Base-by-base conservation (phyloP, 2,329 filamentous ascomycete species). In the Grosmannia huntii region DNA sequence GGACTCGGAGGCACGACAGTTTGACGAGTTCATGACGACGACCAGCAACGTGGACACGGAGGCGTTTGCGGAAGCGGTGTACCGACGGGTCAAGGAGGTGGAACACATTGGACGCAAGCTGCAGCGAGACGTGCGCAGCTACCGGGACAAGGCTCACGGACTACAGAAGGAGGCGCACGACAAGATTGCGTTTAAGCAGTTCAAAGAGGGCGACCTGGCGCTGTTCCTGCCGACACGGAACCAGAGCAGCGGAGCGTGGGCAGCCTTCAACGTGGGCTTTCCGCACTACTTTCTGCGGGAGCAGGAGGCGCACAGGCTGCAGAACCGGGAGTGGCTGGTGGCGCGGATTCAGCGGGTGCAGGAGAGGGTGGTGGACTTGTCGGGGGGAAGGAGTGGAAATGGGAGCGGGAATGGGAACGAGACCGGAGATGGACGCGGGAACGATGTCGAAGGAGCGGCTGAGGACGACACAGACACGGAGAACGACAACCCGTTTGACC, bases 271-370 rank as follows among this genome's bases (percentile, higher is more conserved):
- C 66, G 89, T 99, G 36, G 92, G 91, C 1, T 95, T 92, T 60
- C 94, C 94, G 10, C 94, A 99, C 70, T 97, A 94, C 73, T 99
- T 99, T 74, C 78, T 99, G 3, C 87, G 90, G 41, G 94, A 99
- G 70, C 88, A 95, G 69, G 92, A 97, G 65, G 80, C 80, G 1
- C 95, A 99, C 71, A 86, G 89, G 61, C 76, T 99, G 6, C 83
- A 86, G 33, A 85, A 84, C 53, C 82, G 92, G 41, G 94, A 99
- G 68, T 99, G 94, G 90, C 83, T 99, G n/a, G 85, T 99, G 9
- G 94, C 94, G 10, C 85, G 94, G 19, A 97, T 99, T 60, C 85
- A 85, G 14, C 90, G 89, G 63, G 84, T 97, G 25, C 90, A 97
- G 73, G 90, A 96, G 69, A 87, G 90, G 4, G 86, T 97, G 4